Conservation (phyloP, 768 basidiomycete genomes). For the Mycena chlorophos region DNA sequence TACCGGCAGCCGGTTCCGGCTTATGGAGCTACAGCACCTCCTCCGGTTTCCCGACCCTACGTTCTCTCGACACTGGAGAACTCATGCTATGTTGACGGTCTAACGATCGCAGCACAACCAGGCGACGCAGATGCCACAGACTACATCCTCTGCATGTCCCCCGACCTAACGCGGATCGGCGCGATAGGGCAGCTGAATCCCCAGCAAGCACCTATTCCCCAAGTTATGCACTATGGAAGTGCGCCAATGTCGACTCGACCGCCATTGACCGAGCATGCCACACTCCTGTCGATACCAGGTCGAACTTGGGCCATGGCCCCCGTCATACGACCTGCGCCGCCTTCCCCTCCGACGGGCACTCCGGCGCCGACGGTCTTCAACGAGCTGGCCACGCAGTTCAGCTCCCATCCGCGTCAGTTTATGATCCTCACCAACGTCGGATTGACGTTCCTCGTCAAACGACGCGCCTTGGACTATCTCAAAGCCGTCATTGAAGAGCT, state of each 20-base stretch:
- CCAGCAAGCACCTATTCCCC: conserved; percentile 43
- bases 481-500: conserved; percentile 80
- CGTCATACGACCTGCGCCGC: conserved; percentile 36
- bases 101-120: conserved; percentile 69
- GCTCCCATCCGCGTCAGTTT: conserved; percentile 74
- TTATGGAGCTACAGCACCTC: conserved; percentile 48
- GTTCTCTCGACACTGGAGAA: conserved; percentile 59
- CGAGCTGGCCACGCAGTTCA: conserved; percentile 81
- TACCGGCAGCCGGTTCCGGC: conserved; percentile 46
- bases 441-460: conserved; percentile 75
- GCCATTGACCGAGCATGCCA: conserved; percentile 75
- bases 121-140: conserved; percentile 75
- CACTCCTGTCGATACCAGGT: conserved; percentile 76
- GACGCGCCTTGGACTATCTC: conserved; percentile 83
- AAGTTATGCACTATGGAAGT: conserved; percentile 41
- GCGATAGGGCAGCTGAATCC: conserved; percentile 64
- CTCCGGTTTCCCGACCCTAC: conserved; percentile 56
- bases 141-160: conserved; percentile 71
- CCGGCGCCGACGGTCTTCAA: conserved; percentile 64
- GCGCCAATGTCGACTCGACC: conserved; percentile 45
- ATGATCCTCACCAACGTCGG: conserved; percentile 89
- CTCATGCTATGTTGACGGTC: conserved; percentile 65
- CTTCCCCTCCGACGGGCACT: conserved; percentile 36
- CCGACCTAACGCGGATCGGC: conserved; percentile 74
- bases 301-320: conserved; percentile 82